phyloP scores from a whole-genome alignment of 306 rosid genomes.

The Begonia loranthoides region DNA sequence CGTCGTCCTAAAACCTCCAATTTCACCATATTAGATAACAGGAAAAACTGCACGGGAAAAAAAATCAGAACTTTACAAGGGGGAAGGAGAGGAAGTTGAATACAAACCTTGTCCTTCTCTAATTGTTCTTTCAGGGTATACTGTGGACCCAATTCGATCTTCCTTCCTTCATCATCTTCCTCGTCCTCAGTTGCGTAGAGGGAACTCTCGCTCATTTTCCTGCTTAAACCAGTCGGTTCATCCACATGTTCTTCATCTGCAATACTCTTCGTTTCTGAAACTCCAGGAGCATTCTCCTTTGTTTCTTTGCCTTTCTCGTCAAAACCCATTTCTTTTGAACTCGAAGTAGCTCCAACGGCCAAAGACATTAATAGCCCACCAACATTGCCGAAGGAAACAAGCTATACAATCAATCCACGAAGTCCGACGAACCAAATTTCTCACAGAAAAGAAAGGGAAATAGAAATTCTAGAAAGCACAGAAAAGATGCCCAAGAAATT shows the following conservation, averaged over 20 bases:
- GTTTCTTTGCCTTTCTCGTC: slow-evolving; percentile 40
- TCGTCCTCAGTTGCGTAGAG: slow-evolving; percentile 66
- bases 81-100: neutral
- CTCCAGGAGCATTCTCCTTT: slow-evolving; percentile 9
- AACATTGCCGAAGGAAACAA: slow-evolving; percentile 5
- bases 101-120: slow-evolving; percentile 72
- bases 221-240: slow-evolving; percentile 17
- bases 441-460: neutral
- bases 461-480: slow-evolving; percentile 1
- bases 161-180: slow-evolving; percentile 68
- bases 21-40: slow-evolving; percentile 2
- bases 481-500: slow-evolving; percentile 6
- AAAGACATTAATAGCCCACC: slow-evolving; percentile 36
- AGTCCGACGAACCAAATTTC: neutral
- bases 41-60: neutral
- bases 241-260: slow-evolving; percentile 23
- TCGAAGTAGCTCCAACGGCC: slow-evolving; percentile 34
- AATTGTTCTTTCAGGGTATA: slow-evolving; percentile 72
- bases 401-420: slow-evolving; percentile 11
- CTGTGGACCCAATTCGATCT: slow-evolving; percentile 83
- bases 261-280: slow-evolving; percentile 16
- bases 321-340: slow-evolving; percentile 55
- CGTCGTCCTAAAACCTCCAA: slow-evolving; percentile 51
- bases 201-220: slow-evolving; percentile 47
- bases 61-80: neutral